Conservation (phyloP, 768 basidiomycete species). For the Hemileccinum impolitum region DNA sequence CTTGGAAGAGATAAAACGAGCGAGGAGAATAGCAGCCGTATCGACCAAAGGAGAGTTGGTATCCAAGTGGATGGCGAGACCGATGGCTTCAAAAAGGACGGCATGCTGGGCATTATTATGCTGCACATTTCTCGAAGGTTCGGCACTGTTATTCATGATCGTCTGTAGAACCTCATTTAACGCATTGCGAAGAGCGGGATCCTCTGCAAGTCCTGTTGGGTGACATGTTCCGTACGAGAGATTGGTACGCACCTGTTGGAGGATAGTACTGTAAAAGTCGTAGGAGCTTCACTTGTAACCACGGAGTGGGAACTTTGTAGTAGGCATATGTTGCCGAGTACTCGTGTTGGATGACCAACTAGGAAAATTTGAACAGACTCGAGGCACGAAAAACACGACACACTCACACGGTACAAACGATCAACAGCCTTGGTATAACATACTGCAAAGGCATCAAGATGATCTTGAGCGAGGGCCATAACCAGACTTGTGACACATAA, state of each 20-base stretch:
- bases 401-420: slow-evolving; percentile 71
- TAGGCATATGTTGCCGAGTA: slow-evolving; percentile 89
- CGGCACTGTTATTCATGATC: slow-evolving; percentile 88
- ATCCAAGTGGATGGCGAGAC: slow-evolving; percentile 94
- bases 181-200: slow-evolving; percentile 71
- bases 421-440: slow-evolving; percentile 96
- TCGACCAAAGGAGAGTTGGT: slow-evolving; percentile 84
- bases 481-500: slow-evolving; percentile 91
- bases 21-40: slow-evolving; percentile 85
- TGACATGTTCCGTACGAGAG: neutral
- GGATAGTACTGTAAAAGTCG: slow-evolving; percentile 94
- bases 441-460: slow-evolving; percentile 85
- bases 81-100: slow-evolving; percentile 96
- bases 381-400: neutral
- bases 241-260: slow-evolving; percentile 67
- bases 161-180: slow-evolving; percentile 83
- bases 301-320: slow-evolving; percentile 96
- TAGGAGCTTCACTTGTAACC: slow-evolving; percentile 95
- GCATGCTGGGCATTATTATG: slow-evolving; percentile 99
- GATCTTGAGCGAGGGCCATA: slow-evolving; percentile 91
- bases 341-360: slow-evolving; percentile 92
- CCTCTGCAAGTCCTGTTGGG: slow-evolving; percentile 51
- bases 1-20: slow-evolving; percentile 94
- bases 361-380: slow-evolving; percentile 6
- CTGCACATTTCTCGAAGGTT: slow-evolving; percentile 91